Evolutionary conservation across 106 monocot genomes (phyloP), one percentile per base, ranked within the genome.

Genomic region (Gastrodia elata): DNA sequence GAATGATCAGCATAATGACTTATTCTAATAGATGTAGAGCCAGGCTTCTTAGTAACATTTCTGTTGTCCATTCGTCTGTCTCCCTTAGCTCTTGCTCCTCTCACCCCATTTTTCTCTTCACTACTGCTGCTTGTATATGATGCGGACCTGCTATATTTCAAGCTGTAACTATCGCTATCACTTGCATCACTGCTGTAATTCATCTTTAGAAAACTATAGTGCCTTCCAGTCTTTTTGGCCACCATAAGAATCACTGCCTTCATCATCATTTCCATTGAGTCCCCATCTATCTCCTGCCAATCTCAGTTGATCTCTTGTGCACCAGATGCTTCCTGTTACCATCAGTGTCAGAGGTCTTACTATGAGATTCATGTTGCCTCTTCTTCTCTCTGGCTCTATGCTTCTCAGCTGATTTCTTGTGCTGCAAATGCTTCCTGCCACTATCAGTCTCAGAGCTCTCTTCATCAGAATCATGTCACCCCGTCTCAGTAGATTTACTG

Each of bases 241-340:
- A 43, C 36, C 34, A n/a, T 72, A 42, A 26, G 61, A 39, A 13
- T 65, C 36, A 10, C 33, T 40, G 36, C 61, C 64, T 26, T 71
- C 71, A 36, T 78, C 78, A 72, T 71, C 58, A 39, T 20, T 38
- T 39, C 64, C 42, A 34, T n/a, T 71, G 59, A n/a, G 27, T n/a
- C 2, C 71, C 44, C 37, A 38, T 77, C 35, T 58, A 56, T 25
- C 25, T 56, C 69, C 30, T 64, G 39, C 24, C 5, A 39, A 3
- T 36, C 38, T 70, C 55, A 36, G 20, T 69, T 69, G 69, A n/a
- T 69, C 41, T 40, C 40, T 39, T 69, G 36, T 67, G 18, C 40
- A 40, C 35, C 3, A 40, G 18, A 24, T 28, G 22, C 32, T 57
- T 59, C 30, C 14, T 71, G 27, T 71, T 34, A 33, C 59, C 11